Base-by-base conservation (phyloP, 805 yeast genomes). In the Aciculoconidium aculeatum region DNA sequence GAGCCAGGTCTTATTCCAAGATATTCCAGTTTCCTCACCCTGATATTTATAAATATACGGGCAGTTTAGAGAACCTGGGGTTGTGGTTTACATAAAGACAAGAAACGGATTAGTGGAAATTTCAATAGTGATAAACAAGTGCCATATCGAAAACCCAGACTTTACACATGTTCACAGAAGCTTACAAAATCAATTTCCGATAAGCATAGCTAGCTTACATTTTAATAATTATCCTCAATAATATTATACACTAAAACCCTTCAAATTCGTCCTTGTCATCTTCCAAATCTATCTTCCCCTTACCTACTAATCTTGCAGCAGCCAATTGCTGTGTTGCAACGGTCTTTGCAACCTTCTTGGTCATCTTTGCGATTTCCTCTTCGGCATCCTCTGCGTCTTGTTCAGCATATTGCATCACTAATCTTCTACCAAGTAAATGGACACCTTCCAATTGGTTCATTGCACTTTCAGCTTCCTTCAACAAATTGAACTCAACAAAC, bases 381-480 rank as follows among this genome's bases (percentile, higher is more conserved):
- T 92, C 96, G 9, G 85, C 95, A 53, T 84, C 75, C 23, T 67
- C 80, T 17, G 88, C 73, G 30, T 80, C 95, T 37, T 72, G 75
- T 49, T 85, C 80, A 10, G 97, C 98, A 49, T 72, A 88, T 52
- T 90, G 94, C 79, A 92, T 77, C 8, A 90, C 95, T 41, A 92
- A 67, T 41, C 96, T 73, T 63, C 98, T 81, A 18, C 98, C 98
- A 29, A 92, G 70, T 61, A 92, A 80, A 70, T 92, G 98, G 3
- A 94, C 96, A 37, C 98, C 98, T 52, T 80, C 82, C 40, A 92
- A 71, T 52, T 88, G 90, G 45, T 80, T 79, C 90, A 92, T 82
- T 9, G 97, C 98, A 50, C 69, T 76, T 52, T 82, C 95, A 1
- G 98, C 96, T 57, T 92, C 98, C 54, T 85, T 58, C 13, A 84